phyloP scores from a whole-genome alignment of 257 asterid genomes.

The Misopates orontium region DNA sequence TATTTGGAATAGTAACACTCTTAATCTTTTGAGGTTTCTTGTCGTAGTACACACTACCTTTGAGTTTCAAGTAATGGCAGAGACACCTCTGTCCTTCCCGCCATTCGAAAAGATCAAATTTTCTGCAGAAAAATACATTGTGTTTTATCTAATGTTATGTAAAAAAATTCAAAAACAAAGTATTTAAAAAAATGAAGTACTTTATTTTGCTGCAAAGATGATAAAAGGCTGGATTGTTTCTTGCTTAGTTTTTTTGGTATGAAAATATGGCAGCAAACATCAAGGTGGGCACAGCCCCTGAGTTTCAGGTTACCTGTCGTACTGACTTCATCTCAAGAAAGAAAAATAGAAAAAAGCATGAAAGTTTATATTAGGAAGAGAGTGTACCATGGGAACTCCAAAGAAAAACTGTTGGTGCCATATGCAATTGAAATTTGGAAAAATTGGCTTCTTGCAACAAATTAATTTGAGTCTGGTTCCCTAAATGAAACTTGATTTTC shows the following conservation, averaged over 20 bases:
- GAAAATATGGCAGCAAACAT: not conserved
- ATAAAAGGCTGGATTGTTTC: not conserved
- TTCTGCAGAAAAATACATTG: not conserved
- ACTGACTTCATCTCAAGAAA: not conserved
- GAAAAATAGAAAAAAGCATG: constrained; percentile 3
- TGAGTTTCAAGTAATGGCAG: no score
- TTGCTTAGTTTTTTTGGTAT: not conserved
- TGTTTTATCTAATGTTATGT: not conserved
- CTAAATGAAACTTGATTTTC: constrained; percentile 11
- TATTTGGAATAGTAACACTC: no score
- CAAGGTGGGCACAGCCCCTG: constrained; percentile 2
- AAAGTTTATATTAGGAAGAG: constrained; percentile 11
- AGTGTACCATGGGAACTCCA: constrained; percentile 13
- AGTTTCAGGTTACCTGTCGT: not conserved
- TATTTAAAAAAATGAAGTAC: no score
- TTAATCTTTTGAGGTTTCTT: no score
- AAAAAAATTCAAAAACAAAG: no score
- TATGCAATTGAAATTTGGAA: constrained; percentile 10
- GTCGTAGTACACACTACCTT: no score
- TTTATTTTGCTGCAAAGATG: no score
- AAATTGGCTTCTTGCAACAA: constrained; percentile 11
- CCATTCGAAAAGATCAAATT: no score
- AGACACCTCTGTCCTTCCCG: no score
- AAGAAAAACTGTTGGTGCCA: constrained; percentile 2
- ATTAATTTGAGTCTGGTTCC: constrained; percentile 18